phyloP scores from a whole-genome alignment of 306 rosid species.

The Fagus sylvatica region DNA sequence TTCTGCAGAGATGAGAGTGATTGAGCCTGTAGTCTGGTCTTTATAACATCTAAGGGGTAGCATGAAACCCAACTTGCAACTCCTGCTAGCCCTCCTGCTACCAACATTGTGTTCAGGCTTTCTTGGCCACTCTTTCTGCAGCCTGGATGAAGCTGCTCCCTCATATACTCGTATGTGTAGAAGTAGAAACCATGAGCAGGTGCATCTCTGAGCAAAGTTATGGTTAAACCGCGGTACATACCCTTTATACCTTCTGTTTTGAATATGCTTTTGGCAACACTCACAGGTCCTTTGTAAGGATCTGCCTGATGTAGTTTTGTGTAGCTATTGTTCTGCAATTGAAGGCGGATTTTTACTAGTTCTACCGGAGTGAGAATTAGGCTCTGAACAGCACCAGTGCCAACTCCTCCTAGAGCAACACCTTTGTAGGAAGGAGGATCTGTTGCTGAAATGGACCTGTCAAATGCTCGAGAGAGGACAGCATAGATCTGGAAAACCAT shows the following conservation, averaged over 20 bases:
- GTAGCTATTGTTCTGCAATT: slow-evolving; percentile 38
- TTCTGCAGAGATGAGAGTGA: slow-evolving; percentile 39
- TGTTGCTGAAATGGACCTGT: slow-evolving; percentile 32
- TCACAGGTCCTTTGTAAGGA: slow-evolving; percentile 46
- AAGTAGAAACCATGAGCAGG: slow-evolving; percentile 76
- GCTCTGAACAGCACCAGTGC: slow-evolving; percentile 74
- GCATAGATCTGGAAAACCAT: slow-evolving; percentile 81
- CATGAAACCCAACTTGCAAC: slow-evolving; percentile 82
- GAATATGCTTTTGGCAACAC: slow-evolving; percentile 52
- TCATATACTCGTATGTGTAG: slow-evolving; percentile 71
- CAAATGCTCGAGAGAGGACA: slow-evolving; percentile 62
- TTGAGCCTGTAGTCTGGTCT: slow-evolving; percentile 77
- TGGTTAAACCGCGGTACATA: slow-evolving; percentile 60
- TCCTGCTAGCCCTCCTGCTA: slow-evolving; percentile 82
- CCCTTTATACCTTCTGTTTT: slow-evolving; percentile 65
- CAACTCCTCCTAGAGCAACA: slow-evolving; percentile 72
- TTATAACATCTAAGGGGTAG: slow-evolving; percentile 77
- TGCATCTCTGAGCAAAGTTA: slow-evolving; percentile 68
- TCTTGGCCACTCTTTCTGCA: slow-evolving; percentile 67
- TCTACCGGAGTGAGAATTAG: slow-evolving; percentile 67
- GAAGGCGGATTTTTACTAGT: slow-evolving; percentile 74
- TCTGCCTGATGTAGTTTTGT: slow-evolving; percentile 9
- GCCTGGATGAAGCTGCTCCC: slow-evolving; percentile 79
- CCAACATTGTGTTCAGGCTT: slow-evolving; percentile 59
- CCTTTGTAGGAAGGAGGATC: slow-evolving; percentile 76